A percentile compares a stretch with the other conserved stretches of the same genome.
These are phyloP conservation scores for Aristolochia contorta DNA, from an alignment of 164 flowering plant species.

Conservation along the genomic window DNA sequence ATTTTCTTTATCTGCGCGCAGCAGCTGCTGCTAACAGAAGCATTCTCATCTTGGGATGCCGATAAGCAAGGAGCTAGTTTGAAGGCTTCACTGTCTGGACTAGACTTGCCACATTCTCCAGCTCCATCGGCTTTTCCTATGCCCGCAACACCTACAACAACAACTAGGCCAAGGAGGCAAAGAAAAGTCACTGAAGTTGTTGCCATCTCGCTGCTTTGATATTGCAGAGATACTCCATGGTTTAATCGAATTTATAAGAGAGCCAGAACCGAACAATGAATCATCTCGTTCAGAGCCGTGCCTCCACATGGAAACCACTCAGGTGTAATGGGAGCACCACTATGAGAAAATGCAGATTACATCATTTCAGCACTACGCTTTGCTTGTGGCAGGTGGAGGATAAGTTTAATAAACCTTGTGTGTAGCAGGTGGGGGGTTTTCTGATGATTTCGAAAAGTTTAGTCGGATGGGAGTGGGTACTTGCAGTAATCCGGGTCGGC, in stretches of 20 bases:
- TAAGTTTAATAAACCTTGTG: background rate
- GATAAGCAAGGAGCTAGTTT: conserved; percentile 41
- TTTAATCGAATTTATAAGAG: conserved; percentile 15
- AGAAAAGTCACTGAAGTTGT: conserved; percentile 19
- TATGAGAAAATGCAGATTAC: conserved; percentile 8
- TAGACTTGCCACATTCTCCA: conserved; percentile 42
- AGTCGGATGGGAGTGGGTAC: conserved; percentile 2
- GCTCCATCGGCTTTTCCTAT: conserved; percentile 22
- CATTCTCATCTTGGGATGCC: conserved; percentile 36
- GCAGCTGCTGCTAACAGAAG: conserved; percentile 29
- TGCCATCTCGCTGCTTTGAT: conserved; percentile 22
- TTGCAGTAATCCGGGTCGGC: conserved; percentile 12
- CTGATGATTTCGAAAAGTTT: too few relatives aligned
- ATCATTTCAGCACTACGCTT: conserved; percentile 20
- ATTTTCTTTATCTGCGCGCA: conserved; percentile 35
- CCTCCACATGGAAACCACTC: conserved; percentile 14
- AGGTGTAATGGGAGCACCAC: conserved; percentile 31
- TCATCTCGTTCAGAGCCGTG: background rate
- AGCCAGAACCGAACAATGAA: background rate
- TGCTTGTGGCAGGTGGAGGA: background rate
- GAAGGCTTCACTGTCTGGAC: conserved; percentile 30
- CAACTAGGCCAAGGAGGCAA: conserved; percentile 21
- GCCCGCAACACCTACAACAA: conserved; percentile 16
- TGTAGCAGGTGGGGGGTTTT: background rate
- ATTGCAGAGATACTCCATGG: conserved; percentile 1